Percentiles rank a stretch among this genome's conserved stretches.
These are phyloP conservation scores for Mollisia scopiformis DNA, from an alignment of 2,329 filamentous ascomycete genomes.

Conservation along the genomic window DNA sequence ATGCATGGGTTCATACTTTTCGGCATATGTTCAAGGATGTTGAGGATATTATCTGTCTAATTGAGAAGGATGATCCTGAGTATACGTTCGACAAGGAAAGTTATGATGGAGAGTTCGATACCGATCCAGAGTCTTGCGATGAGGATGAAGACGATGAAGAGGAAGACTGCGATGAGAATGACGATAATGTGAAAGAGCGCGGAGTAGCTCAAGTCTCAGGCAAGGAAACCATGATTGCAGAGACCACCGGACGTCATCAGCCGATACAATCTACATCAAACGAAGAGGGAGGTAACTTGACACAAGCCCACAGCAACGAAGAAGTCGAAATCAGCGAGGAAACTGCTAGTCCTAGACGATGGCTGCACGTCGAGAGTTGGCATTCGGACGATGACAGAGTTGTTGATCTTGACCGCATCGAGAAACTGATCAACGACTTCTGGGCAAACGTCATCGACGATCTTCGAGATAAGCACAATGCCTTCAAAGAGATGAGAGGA, in stretches of 20 bases:
- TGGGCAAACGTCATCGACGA: neutral
- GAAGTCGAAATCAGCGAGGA: neutral
- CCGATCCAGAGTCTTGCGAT: too few relatives aligned
- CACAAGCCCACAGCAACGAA: too few relatives aligned
- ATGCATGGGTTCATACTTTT: neutral
- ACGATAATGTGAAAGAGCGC: too few relatives aligned
- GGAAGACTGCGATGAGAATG: too few relatives aligned
- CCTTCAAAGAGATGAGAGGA: too few relatives aligned
- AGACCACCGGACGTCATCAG: too few relatives aligned
- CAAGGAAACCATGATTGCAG: too few relatives aligned
- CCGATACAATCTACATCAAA: too few relatives aligned
- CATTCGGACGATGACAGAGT: neutral
- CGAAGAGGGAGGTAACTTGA: too few relatives aligned
- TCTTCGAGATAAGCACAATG: neutral
- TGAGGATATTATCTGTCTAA: neutral
- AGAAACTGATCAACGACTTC: neutral
- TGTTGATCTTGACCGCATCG: neutral
- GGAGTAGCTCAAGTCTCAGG: too few relatives aligned
- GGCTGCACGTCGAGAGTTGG: too few relatives aligned
- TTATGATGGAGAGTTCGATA: too few relatives aligned
- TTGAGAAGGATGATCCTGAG: neutral
- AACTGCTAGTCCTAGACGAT: neutral
- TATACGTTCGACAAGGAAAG: neutral
- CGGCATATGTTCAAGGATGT: neutral
- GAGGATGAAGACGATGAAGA: neutral